phyloP scores from a whole-genome alignment of 1,284 basidiomycete genomes.

The Afroboletus lepidellus region DNA sequence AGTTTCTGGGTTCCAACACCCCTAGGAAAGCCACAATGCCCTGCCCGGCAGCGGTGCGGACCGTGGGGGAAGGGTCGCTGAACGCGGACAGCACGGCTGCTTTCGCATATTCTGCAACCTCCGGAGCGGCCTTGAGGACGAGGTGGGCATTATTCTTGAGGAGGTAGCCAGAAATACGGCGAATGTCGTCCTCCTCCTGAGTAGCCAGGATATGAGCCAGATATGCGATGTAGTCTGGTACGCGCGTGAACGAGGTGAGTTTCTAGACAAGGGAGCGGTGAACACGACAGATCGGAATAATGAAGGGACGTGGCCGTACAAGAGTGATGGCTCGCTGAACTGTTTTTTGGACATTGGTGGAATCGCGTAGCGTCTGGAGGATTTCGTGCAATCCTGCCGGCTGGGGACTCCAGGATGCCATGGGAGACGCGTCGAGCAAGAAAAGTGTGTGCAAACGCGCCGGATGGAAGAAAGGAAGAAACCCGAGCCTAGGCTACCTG shows the following conservation, averaged over 20 bases:
- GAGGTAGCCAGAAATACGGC: constrained; percentile 94
- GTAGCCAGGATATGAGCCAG: constrained; percentile 89
- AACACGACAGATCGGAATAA: constrained; percentile 22
- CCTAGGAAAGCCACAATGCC: constrained; percentile 87
- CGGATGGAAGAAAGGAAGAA: constrained; percentile 28
- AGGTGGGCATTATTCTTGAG: constrained; percentile 92
- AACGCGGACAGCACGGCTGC: constrained; percentile 79
- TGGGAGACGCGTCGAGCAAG: constrained; percentile 36
- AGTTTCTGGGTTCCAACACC: constrained; percentile 82
- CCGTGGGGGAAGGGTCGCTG: constrained; percentile 76
- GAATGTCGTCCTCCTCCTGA: constrained; percentile 85
- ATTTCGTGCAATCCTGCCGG: constrained; percentile 80
- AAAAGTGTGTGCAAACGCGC: constrained; percentile 28
- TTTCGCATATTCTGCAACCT: constrained; percentile 81
- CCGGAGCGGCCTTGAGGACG: constrained; percentile 63
- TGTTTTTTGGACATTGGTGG: constrained; percentile 68
- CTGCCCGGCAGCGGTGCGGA: constrained; percentile 89
- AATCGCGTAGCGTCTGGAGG: constrained; percentile 81
- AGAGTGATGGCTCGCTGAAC: constrained; percentile 76
- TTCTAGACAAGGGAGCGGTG: constrained; percentile 53
- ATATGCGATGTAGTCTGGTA: constrained; percentile 95
- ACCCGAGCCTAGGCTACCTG: constrained; percentile 1
- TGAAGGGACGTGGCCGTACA: constrained; percentile 44
- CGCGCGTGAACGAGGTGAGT: constrained; percentile 84
- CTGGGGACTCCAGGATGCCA: constrained; percentile 73